These are phyloP conservation scores for Anthoceros angustus DNA, from an alignment of 225 moss, liverwort and hornwort genomes.

Conservation along the genomic window DNA sequence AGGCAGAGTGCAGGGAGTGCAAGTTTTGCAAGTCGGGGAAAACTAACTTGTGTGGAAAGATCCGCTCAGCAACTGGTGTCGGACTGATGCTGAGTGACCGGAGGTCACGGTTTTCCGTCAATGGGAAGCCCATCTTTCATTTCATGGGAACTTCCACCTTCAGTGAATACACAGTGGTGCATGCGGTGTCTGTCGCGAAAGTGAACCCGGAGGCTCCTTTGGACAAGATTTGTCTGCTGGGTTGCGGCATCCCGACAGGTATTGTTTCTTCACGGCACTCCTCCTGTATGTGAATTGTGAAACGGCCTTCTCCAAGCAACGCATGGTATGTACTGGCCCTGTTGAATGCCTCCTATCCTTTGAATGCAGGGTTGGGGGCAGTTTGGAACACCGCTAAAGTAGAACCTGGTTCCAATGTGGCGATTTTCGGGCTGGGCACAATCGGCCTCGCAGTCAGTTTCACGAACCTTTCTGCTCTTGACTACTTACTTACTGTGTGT, in stretches of 20 bases:
- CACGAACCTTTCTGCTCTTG: neutral
- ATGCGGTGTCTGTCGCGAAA: conserved; percentile 8
- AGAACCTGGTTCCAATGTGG: conserved; percentile 32
- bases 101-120: conserved; percentile 6
- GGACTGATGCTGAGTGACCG: conserved; percentile 9
- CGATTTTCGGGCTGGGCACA: conserved; percentile 33
- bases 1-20: conserved; percentile 10
- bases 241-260: conserved; percentile 11
- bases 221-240: conserved; percentile 11
- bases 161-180: conserved; percentile 11
- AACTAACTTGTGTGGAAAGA: conserved; percentile 9
- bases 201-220: conserved; percentile 11
- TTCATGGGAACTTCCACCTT: conserved; percentile 11
- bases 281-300: neutral
- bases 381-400: conserved; percentile 52
- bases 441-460: conserved; percentile 37
- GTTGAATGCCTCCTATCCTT: neutral
- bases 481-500: neutral
- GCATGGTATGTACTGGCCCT: neutral
- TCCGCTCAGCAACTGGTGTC: conserved; percentile 8
- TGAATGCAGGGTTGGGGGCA: conserved; percentile 28
- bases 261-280: neutral
- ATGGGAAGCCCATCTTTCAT: conserved; percentile 8
- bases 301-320: no score
- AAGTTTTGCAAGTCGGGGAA: conserved; percentile 11